Evolutionary conservation across 164 flowering plant genomes (phyloP).

Genomic region (Vitis labrusca): DNA sequence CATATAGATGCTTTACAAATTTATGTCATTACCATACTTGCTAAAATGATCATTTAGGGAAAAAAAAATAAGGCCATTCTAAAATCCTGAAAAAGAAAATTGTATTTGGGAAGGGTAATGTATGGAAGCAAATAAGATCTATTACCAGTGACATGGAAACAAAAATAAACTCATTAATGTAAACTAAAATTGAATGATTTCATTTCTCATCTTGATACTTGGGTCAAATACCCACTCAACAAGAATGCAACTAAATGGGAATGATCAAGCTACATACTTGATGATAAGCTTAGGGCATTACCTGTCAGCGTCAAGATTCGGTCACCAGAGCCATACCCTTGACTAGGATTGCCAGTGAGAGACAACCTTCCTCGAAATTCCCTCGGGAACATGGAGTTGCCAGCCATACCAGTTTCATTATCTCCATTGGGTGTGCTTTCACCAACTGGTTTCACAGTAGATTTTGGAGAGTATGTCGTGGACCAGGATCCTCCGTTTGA

Average conservation of each 20-base stretch:
- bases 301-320: conserved; percentile 29
- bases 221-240: background rate
- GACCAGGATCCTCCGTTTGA: conserved; percentile 97
- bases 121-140: too few species aligned
- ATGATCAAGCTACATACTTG: conserved; percentile 2
- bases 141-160: too few species aligned
- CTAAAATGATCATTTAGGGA: too few species aligned
- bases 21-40: too few species aligned
- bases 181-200: background rate
- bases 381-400: conserved; percentile 26
- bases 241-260: background rate
- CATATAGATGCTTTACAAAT: too few species aligned
- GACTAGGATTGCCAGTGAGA: conserved; percentile 31
- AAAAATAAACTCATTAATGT: too few species aligned
- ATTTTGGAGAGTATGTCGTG: conserved; percentile 58
- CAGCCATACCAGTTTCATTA: conserved; percentile 28
- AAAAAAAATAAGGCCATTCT: too few species aligned
- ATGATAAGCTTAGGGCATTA: conserved; percentile 11
- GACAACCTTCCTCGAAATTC: conserved; percentile 44
- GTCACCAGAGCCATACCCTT: conserved; percentile 35
- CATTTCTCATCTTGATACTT: background rate
- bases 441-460: conserved; percentile 24
- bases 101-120: too few species aligned
- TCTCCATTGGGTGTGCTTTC: conserved; percentile 42
- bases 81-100: too few species aligned